Evolutionary conservation across 176 grass and related monocot species (phyloP).

Genomic region (Poa annua): DNA sequence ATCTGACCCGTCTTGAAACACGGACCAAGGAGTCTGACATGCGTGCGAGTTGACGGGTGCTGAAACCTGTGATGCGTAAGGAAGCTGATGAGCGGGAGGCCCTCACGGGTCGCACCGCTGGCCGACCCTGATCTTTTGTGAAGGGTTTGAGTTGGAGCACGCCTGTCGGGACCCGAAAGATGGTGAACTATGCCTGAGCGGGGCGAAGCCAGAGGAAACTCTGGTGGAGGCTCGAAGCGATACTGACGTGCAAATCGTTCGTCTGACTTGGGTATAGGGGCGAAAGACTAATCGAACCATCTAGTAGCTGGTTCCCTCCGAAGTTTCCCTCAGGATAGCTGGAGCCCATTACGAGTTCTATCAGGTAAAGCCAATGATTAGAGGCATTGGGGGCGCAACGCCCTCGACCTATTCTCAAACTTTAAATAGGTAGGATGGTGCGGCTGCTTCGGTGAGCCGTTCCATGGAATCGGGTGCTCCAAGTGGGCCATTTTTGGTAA

Average conservation of each 20-base stretch:
- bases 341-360: constrained; percentile 23
- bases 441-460: neutral
- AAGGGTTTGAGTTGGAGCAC: constrained; percentile 80
- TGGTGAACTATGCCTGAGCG: constrained; percentile 86
- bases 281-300: constrained; percentile 77
- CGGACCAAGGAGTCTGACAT: constrained; percentile 86
- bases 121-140: constrained; percentile 60
- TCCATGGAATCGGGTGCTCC: constrained; percentile 41
- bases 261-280: constrained; percentile 80
- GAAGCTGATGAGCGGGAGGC: constrained; percentile 38
- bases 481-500: constrained; percentile 68
- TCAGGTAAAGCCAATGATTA: too few relatives aligned
- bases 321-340: constrained; percentile 63
- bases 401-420: constrained; percentile 51
- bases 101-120: constrained; percentile 38
- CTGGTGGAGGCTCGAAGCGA: constrained; percentile 85
- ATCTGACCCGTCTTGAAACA: constrained; percentile 73
- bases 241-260: constrained; percentile 88
- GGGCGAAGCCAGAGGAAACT: constrained; percentile 69
- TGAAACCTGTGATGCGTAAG: constrained; percentile 25
- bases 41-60: constrained; percentile 29
- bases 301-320: constrained; percentile 68
- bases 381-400: neutral
- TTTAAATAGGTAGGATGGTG: constrained; percentile 54
- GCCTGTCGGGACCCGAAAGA: constrained; percentile 84